Conservation (phyloP, 768 basidiomycete species). For the Pholiota microspora region DNA sequence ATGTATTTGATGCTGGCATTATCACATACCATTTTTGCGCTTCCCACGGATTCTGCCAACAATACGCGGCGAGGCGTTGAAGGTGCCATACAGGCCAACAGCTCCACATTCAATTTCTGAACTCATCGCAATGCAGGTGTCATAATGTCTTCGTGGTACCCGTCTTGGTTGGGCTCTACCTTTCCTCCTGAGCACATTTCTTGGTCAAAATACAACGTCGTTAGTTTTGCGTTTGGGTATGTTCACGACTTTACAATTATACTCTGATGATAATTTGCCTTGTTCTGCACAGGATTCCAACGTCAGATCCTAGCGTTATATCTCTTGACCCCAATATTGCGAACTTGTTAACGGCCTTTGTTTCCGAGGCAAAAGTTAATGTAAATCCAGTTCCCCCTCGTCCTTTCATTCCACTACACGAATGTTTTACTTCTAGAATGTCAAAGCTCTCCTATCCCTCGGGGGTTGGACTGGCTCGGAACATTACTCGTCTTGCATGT, state of each 20-base stretch:
- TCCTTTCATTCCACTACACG: neutral
- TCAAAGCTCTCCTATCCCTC: slow-evolving; percentile 55
- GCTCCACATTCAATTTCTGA: too few species aligned
- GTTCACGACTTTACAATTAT: slow-evolving; percentile 2
- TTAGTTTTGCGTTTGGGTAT: slow-evolving; percentile 38
- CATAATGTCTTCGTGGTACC: slow-evolving; percentile 44
- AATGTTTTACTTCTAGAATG: slow-evolving; percentile 34
- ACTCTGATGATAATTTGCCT: neutral
- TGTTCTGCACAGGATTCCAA: slow-evolving; percentile 24
- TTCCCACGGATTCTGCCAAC: neutral
- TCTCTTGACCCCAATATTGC: slow-evolving; percentile 38
- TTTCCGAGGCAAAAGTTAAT: slow-evolving; percentile 38
- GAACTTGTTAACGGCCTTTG: slow-evolving; percentile 49
- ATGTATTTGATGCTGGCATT: neutral
- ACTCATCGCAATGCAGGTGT: neutral
- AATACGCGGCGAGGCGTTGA: neutral
- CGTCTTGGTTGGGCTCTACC: slow-evolving; percentile 39
- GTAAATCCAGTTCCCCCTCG: slow-evolving; percentile 18
- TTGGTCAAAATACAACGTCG: slow-evolving; percentile 46
- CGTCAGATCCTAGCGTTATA: slow-evolving; percentile 25
- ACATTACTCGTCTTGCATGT: slow-evolving; percentile 60
- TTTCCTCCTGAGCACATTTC: slow-evolving; percentile 36
- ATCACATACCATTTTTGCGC: neutral
- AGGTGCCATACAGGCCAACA: too few species aligned
- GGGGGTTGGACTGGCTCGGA: slow-evolving; percentile 68